These are phyloP conservation scores for Melastoma candidum DNA, from an alignment of 441 rosid species.

Conservation along the genomic window DNA sequence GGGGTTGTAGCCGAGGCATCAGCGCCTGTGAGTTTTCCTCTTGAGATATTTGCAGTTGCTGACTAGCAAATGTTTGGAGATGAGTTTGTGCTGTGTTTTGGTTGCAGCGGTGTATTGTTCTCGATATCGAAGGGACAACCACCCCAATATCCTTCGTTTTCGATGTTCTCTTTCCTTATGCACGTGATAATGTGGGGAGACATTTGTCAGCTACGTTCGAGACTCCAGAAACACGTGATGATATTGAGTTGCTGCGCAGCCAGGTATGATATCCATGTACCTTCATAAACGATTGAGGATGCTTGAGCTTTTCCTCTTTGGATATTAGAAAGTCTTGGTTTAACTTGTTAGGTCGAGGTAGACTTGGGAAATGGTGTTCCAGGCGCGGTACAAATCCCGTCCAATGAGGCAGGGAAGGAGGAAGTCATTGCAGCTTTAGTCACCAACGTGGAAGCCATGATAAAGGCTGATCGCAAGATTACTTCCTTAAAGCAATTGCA, in stretches of 20 bases:
- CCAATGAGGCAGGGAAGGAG: constrained; percentile 62
- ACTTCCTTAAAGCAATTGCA: constrained; percentile 92
- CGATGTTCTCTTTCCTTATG: constrained; percentile 89
- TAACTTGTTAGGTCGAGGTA: constrained; percentile 49
- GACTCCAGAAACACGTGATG: constrained; percentile 70
- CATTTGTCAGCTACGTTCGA: constrained; percentile 62
- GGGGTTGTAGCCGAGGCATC: too few species aligned
- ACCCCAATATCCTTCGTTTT: constrained; percentile 89
- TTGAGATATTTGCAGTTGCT: too few species aligned
- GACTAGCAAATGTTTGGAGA: too few species aligned
- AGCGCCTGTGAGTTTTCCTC: too few species aligned
- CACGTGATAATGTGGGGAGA: constrained; percentile 76
- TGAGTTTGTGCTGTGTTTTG: constrained; percentile 6
- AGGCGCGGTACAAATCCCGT: constrained; percentile 63
- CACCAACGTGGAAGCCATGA: constrained; percentile 84
- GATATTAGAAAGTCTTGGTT: neutral
- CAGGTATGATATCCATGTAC: constrained; percentile 42
- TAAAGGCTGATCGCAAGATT: constrained; percentile 87
- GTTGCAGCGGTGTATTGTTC: constrained; percentile 73
- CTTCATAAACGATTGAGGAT: too few species aligned
- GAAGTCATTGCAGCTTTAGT: constrained; percentile 74
- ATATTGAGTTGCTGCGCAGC: constrained; percentile 55
- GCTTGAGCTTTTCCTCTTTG: too few species aligned
- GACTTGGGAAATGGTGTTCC: constrained; percentile 60
- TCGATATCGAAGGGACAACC: constrained; percentile 95